phyloP scores from a whole-genome alignment of 257 asterid species.

The Striga asiatica region DNA sequence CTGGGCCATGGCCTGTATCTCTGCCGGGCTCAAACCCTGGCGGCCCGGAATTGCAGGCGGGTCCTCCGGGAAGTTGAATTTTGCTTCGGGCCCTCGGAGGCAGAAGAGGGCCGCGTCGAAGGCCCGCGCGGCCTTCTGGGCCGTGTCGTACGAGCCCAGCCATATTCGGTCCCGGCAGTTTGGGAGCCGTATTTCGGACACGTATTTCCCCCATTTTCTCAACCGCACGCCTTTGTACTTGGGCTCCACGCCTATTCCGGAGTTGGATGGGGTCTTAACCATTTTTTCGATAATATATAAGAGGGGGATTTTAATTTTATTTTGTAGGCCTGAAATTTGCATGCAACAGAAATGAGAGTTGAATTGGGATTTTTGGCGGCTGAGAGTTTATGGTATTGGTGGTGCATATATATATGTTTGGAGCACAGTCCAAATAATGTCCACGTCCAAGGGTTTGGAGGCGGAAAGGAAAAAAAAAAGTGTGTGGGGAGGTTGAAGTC shows the following conservation, averaged over 20 bases:
- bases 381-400: not conserved
- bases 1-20: slow-evolving; percentile 38
- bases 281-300: too few relatives aligned
- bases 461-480: not conserved
- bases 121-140: slow-evolving; percentile 57
- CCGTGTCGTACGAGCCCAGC: slow-evolving; percentile 55
- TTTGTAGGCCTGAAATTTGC: not conserved
- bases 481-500: not conserved
- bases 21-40: slow-evolving; percentile 15
- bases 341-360: not conserved
- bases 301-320: too few relatives aligned
- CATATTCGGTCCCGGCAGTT: slow-evolving; percentile 60
- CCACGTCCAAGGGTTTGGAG: slow-evolving; percentile 1
- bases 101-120: slow-evolving; percentile 42
- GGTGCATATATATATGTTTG: slow-evolving; percentile 1
- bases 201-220: slow-evolving; percentile 67
- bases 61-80: slow-evolving; percentile 37
- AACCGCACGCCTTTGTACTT: slow-evolving; percentile 55
- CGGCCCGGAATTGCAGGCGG: slow-evolving; percentile 31
- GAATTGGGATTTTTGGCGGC: slow-evolving; percentile 19
- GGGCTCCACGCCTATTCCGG: not conserved
- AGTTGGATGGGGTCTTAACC: not conserved
- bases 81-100: slow-evolving; percentile 43
- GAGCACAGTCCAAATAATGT: slow-evolving; percentile 17
- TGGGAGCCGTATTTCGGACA: slow-evolving; percentile 55